Conservation (phyloP, 805 yeast genomes). For the Pichia cabralensis region DNA sequence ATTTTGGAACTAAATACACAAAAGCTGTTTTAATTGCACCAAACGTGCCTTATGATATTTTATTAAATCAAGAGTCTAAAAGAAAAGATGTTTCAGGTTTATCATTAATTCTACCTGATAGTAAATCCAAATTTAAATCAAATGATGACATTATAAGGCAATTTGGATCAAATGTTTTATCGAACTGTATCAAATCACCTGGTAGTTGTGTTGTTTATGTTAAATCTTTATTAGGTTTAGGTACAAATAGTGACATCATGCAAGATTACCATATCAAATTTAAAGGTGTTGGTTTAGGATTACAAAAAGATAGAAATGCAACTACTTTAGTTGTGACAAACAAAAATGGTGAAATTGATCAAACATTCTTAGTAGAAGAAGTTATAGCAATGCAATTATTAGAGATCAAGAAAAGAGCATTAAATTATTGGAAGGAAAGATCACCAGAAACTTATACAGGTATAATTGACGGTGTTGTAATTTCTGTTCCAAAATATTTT, state of each 20-base stretch:
- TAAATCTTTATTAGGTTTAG: conserved; percentile 64
- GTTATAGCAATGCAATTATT: conserved; percentile 71
- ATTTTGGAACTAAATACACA: conserved; percentile 78
- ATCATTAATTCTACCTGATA: conserved; percentile 43
- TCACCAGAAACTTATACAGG: conserved; percentile 36
- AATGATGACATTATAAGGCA: conserved; percentile 53
- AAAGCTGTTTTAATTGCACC: conserved; percentile 90
- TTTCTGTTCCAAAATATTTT: conserved; percentile 72
- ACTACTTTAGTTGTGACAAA: conserved; percentile 33
- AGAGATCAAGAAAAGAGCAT: conserved; percentile 58
- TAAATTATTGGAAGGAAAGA: conserved; percentile 44
- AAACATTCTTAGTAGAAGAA: conserved; percentile 54
- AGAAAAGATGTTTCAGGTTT: conserved; percentile 82
- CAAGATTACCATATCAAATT: conserved; percentile 41
- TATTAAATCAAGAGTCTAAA: conserved; percentile 83
- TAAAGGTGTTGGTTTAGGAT: conserved; percentile 47
- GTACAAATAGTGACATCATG: conserved; percentile 37
- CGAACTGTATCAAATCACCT: conserved; percentile 68
- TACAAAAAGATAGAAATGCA: conserved; percentile 34
- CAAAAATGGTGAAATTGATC: conserved; percentile 24
- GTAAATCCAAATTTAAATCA: too few relatives aligned
- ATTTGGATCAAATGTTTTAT: conserved; percentile 68
- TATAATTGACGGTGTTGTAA: conserved; percentile 53
- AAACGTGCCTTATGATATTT: conserved; percentile 76
- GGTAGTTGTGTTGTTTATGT: conserved; percentile 52